A percentile compares a stretch with the other conserved stretches of the same genome.
These are phyloP conservation scores for Cladophialophora carrionii DNA, from an alignment of 2,329 filamentous ascomycete species.

Conservation along the genomic window DNA sequence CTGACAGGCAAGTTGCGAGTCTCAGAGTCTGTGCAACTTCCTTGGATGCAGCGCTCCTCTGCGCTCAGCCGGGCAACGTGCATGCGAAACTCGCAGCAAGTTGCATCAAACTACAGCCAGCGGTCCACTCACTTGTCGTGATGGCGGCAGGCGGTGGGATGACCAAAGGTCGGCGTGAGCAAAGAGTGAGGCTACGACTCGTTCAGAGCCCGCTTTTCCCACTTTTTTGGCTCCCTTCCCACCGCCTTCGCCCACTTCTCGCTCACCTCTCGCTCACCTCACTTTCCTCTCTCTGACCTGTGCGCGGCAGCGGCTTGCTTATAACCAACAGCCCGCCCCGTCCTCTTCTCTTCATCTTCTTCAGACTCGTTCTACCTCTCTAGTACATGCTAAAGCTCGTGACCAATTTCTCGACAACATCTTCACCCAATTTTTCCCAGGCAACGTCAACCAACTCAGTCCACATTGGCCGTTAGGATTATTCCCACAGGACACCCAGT, in stretches of 20 bases:
- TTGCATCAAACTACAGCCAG: conserved; percentile 12
- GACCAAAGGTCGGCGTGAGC: background rate
- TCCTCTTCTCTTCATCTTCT: background rate
- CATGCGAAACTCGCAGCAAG: conserved; percentile 11
- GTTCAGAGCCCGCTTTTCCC: conserved; percentile 19
- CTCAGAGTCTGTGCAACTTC: background rate
- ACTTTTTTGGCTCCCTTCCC: conserved; percentile 14
- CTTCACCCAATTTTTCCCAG: background rate
- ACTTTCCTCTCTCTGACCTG: conserved; percentile 17
- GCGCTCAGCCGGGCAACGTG: conserved; percentile 12
- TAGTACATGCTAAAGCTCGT: background rate
- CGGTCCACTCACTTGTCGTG: conserved; percentile 6
- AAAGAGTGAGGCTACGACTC: conserved; percentile 9
- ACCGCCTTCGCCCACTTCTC: conserved; percentile 9
- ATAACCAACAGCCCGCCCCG: conserved; percentile 4
- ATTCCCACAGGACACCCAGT: conserved; percentile 6
- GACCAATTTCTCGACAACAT: background rate
- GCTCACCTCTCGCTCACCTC: conserved; percentile 17
- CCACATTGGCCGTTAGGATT: conserved; percentile 4
- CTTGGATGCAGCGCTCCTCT: background rate
- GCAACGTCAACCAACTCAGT: background rate
- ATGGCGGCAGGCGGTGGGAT: conserved; percentile 7
- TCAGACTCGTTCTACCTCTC: conserved; percentile 3
- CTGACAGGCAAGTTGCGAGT: conserved; percentile 14
- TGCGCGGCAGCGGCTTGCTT: background rate